Evolutionary conservation across 129 eudicot genomes (phyloP), one percentile per base, ranked within the genome.

Genomic region (Solidago caesia): DNA sequence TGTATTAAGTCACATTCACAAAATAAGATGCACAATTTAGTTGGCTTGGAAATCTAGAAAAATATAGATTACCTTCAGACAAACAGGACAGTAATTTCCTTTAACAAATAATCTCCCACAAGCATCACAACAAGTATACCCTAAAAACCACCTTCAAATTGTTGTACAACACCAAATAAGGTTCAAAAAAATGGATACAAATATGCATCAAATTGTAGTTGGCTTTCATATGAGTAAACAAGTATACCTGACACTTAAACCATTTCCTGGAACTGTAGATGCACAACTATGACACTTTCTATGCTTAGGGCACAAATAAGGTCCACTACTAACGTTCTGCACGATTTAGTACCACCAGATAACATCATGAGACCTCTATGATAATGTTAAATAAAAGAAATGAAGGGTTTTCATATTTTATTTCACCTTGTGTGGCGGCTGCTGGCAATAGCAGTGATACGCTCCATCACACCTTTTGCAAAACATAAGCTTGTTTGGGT

Each of bases 381-480:
- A 49, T 7, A 13, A 43, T 33, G 8, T 68, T 44, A 25, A 55
- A 56, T 43, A 79, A 44, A 48, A 21, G 7, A 33, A 1, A 33
- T 33, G n/a, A 56, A 53, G 56, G 66, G 71, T 44, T 15, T 33
- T 64, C 8, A 47, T 33, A 33, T 33, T 33, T 33, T 33, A 33
- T 33, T 62, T 48, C 64, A 94, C 98, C 96, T 94, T 94, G 77
- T 94, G 98, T 47, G 98, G 97, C 63, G 98, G 98, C 48, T 94
- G 98, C 88, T 88, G 96, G 76, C 98, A 94, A 78, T 94, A 94
- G 77, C 98, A 94, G 71, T 94, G 98, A 84, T 85, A 85, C 16
- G 98, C 98, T 61, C 91, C 98, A 83, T 94, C 98, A 79, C 98
- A 94, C 84, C 98, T 88, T 83, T 86, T 90, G 88, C 98, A 94